These are phyloP conservation scores for Vitis cinerea DNA, from an alignment of 164 flowering plant genomes.

Conservation along the genomic window DNA sequence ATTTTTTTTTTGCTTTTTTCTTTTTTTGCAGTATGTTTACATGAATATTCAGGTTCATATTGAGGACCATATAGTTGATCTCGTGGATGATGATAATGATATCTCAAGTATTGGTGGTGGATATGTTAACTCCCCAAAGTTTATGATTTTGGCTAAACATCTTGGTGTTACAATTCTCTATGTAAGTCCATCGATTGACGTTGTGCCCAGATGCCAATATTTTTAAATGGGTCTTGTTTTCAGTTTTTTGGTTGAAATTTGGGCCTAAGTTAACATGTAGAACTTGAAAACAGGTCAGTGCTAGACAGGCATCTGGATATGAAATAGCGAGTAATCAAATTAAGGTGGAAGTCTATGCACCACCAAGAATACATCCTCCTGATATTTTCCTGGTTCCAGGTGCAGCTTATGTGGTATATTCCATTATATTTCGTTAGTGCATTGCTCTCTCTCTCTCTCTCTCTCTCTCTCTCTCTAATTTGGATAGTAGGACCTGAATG, in stretches of 20 bases:
- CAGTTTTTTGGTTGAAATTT: background rate
- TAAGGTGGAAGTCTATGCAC: conserved; percentile 83
- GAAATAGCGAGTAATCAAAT: conserved; percentile 67
- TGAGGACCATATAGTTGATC: conserved; percentile 61
- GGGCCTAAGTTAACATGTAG: conserved; percentile 1
- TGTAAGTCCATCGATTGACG: conserved; percentile 42
- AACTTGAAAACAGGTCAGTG: conserved; percentile 59
- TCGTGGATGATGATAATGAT: conserved; percentile 35
- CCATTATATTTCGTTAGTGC: background rate
- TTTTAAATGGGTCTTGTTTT: background rate
- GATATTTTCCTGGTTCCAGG: conserved; percentile 82
- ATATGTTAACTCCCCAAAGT: conserved; percentile 33
- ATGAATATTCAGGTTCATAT: conserved; percentile 76
- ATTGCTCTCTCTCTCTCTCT: background rate
- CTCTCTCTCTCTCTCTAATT: too few relatives aligned
- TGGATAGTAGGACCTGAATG: background rate
- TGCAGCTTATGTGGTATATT: conserved; percentile 76
- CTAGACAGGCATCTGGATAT: conserved; percentile 67
- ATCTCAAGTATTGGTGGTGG: conserved; percentile 24
- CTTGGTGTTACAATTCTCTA: conserved; percentile 76
- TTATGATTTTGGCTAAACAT: conserved; percentile 49
- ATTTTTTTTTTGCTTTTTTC: too few relatives aligned
- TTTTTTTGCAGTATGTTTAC: conserved; percentile 55
- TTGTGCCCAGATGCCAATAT: conserved; percentile 1
- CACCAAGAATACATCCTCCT: conserved; percentile 63